Evolutionary conservation across 768 basidiomycete genomes (phyloP), one percentile per base, ranked within the genome.

Genomic region (Kwoniella heveanensis): DNA sequence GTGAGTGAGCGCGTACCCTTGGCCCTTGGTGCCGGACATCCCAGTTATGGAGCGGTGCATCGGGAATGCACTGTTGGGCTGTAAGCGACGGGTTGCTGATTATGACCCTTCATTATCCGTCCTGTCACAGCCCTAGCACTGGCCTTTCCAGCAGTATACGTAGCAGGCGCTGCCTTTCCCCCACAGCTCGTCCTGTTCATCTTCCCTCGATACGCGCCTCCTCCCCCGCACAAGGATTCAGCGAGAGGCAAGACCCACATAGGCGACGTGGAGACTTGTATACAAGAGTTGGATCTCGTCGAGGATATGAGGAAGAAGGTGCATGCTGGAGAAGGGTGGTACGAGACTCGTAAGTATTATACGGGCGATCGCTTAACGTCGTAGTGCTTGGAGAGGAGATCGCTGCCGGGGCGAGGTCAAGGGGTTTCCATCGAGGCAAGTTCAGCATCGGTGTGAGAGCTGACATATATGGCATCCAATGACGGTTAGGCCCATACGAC

Each of bases 151-250:
- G 64, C 70, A 3, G 66, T 69, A 30, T 79, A 70, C 66, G 51
- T 77, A 27, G 54, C 67, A 19, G 76, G 76, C 5, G 70, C 76
- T 13, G 62, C 74, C 49, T 79, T 74, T 67, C 78, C 78, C 29
- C 76, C 78, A 13, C 51, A 71, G 37, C 57, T 74, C 19, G 65
- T 79, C 2, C 59, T 87, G 21, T 83, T 91, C 55, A 80, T 95
- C 25, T 89, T 88, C 51, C 92, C 93, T 2, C 84, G 89, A 10
- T 82, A 85, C 0, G 89, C 91, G 0, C 90, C 92, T 0, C 85
- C 88, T 0, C 89, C 91, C 0, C 85, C 84, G 19, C 83, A 85
- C 64, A 83, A 82, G 13, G 83, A 84, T 62, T 86, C 87, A 2
- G 83, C 82, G 0, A 85, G 86, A 64, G 86, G 88, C 0, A 77